Percentiles rank a stretch among this genome's conserved stretches.
phyloP scores from a whole-genome alignment of 495 filamentous ascomycete genomes.

The Hypoxylon perforatum region DNA sequence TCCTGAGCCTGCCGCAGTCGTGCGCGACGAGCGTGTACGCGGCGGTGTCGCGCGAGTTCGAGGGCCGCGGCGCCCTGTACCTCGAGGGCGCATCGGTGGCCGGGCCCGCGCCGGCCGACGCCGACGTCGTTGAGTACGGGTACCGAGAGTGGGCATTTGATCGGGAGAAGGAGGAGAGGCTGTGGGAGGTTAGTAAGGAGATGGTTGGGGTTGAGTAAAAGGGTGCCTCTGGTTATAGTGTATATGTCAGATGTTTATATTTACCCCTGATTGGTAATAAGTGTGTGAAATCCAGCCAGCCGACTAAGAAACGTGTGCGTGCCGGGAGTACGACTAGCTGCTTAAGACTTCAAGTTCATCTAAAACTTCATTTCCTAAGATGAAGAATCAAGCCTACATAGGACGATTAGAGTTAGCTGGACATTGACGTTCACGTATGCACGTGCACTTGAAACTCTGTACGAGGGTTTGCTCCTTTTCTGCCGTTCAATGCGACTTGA shows the following conservation, averaged over 20 bases:
- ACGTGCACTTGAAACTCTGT: neutral
- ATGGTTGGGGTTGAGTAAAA: conserved; percentile 45
- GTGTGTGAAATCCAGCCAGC: no score
- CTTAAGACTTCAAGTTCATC: no score
- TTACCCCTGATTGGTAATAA: neutral
- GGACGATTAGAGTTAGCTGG: neutral
- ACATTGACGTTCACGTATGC: neutral
- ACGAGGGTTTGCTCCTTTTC: neutral
- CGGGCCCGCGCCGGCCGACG: conserved; percentile 11
- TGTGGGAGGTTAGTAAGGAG: conserved; percentile 52
- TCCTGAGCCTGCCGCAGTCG: conserved; percentile 53
- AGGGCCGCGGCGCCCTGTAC: conserved; percentile 55
- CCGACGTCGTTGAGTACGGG: conserved; percentile 28
- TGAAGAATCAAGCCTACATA: no score
- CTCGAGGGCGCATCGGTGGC: conserved; percentile 48
- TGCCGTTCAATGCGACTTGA: neutral
- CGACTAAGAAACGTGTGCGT: no score
- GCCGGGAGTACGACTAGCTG: no score
- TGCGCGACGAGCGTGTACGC: conserved; percentile 62
- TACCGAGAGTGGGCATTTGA: conserved; percentile 49
- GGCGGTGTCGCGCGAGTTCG: conserved; percentile 53
- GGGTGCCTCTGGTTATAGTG: neutral
- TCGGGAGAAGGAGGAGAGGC: conserved; percentile 46
- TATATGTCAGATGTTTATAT: no score
- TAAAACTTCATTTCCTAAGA: no score